A percentile compares a stretch with the other conserved stretches of the same genome.
phyloP scores from a whole-genome alignment of 1,284 basidiomycete species.

The Irpex sp. region DNA sequence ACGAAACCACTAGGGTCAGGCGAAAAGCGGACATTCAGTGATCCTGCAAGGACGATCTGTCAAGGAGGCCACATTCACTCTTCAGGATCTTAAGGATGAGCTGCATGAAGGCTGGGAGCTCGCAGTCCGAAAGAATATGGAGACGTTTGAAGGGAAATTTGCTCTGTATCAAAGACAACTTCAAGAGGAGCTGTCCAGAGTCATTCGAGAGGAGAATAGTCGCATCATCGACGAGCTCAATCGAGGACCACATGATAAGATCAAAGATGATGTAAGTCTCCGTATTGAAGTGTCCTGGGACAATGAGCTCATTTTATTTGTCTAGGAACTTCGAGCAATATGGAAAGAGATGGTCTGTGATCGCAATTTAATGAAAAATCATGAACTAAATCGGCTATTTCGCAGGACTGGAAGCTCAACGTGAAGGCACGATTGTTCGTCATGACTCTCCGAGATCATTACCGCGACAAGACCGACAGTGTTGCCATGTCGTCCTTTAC shows the following conservation, averaged over 20 bases:
- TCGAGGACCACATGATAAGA: constrained; percentile 29
- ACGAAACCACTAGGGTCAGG: neutral
- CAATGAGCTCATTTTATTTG: neutral
- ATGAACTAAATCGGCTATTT: neutral
- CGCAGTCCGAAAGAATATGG: constrained; percentile 24
- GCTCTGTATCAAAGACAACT: constrained; percentile 29
- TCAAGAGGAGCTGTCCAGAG: constrained; percentile 19
- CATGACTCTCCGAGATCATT: constrained; percentile 33
- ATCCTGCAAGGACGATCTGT: constrained; percentile 7
- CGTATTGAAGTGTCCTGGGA: too few species aligned
- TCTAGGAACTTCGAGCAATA: constrained; percentile 24
- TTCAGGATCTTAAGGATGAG: constrained; percentile 28
- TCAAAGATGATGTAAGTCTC: constrained; percentile 25
- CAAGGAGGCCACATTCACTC: constrained; percentile 9
- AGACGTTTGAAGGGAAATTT: constrained; percentile 30
- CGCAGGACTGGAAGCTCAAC: constrained; percentile 31
- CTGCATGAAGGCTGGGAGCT: constrained; percentile 24
- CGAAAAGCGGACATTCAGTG: neutral
- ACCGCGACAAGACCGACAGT: constrained; percentile 22
- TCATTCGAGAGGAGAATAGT: constrained; percentile 23
- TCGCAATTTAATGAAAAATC: too few species aligned
- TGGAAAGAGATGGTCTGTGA: constrained; percentile 29
- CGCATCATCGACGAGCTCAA: constrained; percentile 27
- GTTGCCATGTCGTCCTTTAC: constrained; percentile 12
- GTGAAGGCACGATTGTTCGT: constrained; percentile 35